Evolutionary conservation across 2,329 filamentous ascomycete species (phyloP), one percentile per base, ranked within the genome.

Genomic region (Alternaria ethzedia): DNA sequence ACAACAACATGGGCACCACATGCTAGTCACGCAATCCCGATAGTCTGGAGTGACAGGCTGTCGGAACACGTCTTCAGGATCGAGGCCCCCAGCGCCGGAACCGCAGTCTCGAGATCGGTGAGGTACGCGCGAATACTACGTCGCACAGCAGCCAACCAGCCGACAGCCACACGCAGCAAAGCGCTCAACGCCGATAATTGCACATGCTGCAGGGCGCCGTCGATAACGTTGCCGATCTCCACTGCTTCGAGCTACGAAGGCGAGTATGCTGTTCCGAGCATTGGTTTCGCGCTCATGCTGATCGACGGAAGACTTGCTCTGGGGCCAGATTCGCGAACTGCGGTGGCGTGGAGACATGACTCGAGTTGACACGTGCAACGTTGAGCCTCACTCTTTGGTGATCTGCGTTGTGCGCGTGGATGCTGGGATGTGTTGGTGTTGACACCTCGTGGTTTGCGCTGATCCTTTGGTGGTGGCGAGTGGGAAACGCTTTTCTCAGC

Each of bases 31-130:
- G 65, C 49, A 41, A 58, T 66, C 46, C 70, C 70, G 59, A 63
- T 57, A 28, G 49, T 25, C 32, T 55, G 59, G 65, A 59, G 60
- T 68, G 68, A 71, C 66, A 70, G 57, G 68, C 63, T 57, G 57
- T 63, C 62, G 54, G 59, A 46, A 36, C 26, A 57, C 50, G 28
- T 64, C 44, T 15, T 43, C 50, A 54, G 20, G 52, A 56, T 17
- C n/a, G 20, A 68, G 47, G 26, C 28, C 36, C 36, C 36, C 36
- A 41, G n/a, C 3, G 50, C 32, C 44, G 32, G 44, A 51, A 49
- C 47, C 52, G 61, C 57, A 28, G 61, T 57, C 43, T n/a, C n/a
- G 5, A 2, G 5, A 32, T 21, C 1, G 26, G 26, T 11, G 47
- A 21, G 26, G 15, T 15, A 51, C 49, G 49, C 17, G 49, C 9